These are phyloP conservation scores for barrel medic (Medicago truncatula) DNA, from an alignment of 306 rosid species.

Conservation along the genomic window DNA sequence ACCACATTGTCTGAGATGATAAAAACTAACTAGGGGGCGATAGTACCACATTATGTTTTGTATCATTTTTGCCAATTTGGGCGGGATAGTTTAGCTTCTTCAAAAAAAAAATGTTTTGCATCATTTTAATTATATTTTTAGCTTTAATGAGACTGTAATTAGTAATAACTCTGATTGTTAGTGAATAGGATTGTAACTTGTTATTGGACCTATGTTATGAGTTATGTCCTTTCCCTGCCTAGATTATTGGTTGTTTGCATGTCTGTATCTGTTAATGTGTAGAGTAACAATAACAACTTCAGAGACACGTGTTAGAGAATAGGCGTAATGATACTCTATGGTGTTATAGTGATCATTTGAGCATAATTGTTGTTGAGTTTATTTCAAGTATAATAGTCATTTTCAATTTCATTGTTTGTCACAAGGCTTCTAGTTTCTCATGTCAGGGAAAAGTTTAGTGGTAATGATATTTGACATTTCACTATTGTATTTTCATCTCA, in stretches of 20 bases:
- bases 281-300: not conserved
- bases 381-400: not conserved
- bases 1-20: not conserved
- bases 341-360: not conserved
- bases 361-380: conserved; percentile 11
- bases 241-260: not conserved
- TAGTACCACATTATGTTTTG: not conserved
- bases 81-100: too few species aligned
- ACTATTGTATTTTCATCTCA: not conserved
- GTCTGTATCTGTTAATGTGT: conserved; percentile 10
- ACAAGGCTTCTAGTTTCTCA: not conserved
- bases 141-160: not conserved
- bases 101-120: not conserved
- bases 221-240: not conserved
- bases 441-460: not conserved
- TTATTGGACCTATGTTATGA: not conserved
- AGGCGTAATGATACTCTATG: not conserved
- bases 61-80: too few species aligned
- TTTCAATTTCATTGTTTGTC: conserved; percentile 14
- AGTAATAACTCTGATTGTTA: not conserved
- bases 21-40: not conserved
- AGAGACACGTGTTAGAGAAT: not conserved
- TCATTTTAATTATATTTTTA: not conserved
- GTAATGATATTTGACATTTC: not conserved
- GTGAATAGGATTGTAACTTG: not conserved